Conservation (phyloP, 441 rosid genomes). For the Mallotus japonicus region DNA sequence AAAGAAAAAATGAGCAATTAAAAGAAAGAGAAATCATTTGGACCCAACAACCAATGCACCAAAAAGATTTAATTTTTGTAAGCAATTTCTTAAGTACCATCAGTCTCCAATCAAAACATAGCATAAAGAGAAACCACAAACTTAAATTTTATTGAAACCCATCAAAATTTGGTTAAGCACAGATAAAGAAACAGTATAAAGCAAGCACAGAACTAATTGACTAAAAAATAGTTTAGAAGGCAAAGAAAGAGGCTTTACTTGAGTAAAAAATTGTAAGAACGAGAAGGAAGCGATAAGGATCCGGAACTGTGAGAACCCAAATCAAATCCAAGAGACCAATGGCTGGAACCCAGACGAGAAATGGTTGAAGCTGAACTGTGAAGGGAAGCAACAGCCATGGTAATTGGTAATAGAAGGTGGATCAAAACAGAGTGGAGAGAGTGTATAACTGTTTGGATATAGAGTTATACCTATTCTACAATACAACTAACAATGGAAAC, state of each 20-base stretch:
- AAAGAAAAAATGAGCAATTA: neutral
- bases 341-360: neutral
- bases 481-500: neutral
- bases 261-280: slow-evolving; percentile 27
- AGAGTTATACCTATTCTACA: neutral
- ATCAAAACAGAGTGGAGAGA: neutral
- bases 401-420: neutral
- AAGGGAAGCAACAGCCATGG: slow-evolving; percentile 24
- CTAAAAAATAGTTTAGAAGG: neutral
- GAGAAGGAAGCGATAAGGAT: slow-evolving; percentile 43
- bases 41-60: neutral
- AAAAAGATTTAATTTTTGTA: neutral
- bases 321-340: neutral
- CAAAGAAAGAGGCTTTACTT: slow-evolving; percentile 26
- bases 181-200: neutral
- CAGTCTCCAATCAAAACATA: neutral
- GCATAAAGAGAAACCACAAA: neutral
- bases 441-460: neutral
- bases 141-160: neutral
- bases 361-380: slow-evolving; percentile 12
- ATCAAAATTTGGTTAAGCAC: neutral
- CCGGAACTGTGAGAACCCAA: slow-evolving; percentile 22
- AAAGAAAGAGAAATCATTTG: neutral
- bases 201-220: neutral
- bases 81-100: neutral